Percentiles rank a stretch among this genome's conserved stretches.
Conservation (phyloP, 1,284 basidiomycete species). For the Peniophora sp. region DNA sequence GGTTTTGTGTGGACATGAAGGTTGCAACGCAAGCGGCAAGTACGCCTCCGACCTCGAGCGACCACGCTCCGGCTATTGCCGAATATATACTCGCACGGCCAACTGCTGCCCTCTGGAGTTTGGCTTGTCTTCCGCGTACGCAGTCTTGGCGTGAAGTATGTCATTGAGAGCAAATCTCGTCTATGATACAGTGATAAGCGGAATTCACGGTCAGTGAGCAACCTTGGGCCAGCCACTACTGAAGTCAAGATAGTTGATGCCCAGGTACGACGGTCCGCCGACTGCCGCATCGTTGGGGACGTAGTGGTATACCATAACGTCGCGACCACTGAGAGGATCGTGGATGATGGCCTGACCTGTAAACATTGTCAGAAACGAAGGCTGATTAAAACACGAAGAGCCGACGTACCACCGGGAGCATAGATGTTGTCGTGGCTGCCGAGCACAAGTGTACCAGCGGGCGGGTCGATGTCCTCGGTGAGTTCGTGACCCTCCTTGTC, state of each 20-base stretch:
- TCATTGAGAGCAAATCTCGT: too few species aligned
- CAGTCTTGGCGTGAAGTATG: too few species aligned
- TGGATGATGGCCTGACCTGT: constrained; percentile 12
- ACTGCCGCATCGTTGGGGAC: constrained; percentile 4
- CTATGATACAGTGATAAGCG: too few species aligned
- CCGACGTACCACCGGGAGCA: constrained; percentile 7
- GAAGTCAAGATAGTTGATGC: constrained; percentile 15
- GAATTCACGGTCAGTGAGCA: constrained; percentile 1
- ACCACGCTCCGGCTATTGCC: too few species aligned
- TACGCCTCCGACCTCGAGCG: too few species aligned
- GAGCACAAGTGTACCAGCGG: constrained; percentile 24
- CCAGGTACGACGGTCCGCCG: constrained; percentile 9
- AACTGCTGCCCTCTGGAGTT: too few species aligned
- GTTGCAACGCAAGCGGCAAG: too few species aligned
- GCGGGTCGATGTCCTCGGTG: constrained; percentile 13
- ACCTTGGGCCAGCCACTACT: constrained; percentile 14
- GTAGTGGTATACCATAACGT: constrained; percentile 15
- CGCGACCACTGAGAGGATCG: constrained; percentile 12
- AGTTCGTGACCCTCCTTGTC: constrained; percentile 14
- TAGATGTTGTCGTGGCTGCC: constrained; percentile 24
- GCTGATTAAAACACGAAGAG: not conserved
- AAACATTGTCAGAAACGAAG: not conserved
- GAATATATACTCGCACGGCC: too few species aligned
- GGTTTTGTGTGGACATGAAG: too few species aligned
- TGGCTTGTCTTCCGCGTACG: too few species aligned